Evolutionary conservation across 2,329 filamentous ascomycete genomes (phyloP).

Genomic region (Chalaropsis thielavioides): DNA sequence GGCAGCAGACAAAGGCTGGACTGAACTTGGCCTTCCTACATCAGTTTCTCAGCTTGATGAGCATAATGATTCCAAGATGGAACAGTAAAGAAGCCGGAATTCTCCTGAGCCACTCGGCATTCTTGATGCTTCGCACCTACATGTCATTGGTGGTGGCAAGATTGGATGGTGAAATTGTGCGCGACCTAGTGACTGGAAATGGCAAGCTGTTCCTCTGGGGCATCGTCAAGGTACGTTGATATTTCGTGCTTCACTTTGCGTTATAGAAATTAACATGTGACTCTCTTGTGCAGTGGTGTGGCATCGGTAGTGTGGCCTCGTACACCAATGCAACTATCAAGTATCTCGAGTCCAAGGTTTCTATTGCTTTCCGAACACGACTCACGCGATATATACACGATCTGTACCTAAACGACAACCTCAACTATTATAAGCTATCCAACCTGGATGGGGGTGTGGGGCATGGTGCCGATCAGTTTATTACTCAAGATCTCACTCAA

Average conservation of each 20-base stretch:
- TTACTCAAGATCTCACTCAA: conserved; percentile 88
- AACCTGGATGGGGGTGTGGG: conserved; percentile 89
- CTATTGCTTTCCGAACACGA: conserved; percentile 90
- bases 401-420: conserved; percentile 82
- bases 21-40: conserved; percentile 92
- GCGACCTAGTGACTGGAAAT: conserved; percentile 89
- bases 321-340: conserved; percentile 99
- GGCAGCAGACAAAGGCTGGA: conserved; percentile 81
- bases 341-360: conserved; percentile 92
- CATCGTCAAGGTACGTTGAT: conserved; percentile 51
- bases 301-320: conserved; percentile 80
- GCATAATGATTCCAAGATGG: conserved; percentile 95
- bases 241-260: not conserved
- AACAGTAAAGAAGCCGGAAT: conserved; percentile 89
- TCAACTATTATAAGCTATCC: conserved; percentile 90
- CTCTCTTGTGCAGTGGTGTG: conserved; percentile 54
- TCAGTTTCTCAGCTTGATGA: conserved; percentile 88
- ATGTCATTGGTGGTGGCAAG: conserved; percentile 84
- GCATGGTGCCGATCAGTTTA: conserved; percentile 87
- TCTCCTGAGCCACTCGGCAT: conserved; percentile 74
- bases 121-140: conserved; percentile 84
- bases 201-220: conserved; percentile 79
- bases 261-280: not conserved
- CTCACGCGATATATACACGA: conserved; percentile 96
- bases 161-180: conserved; percentile 87